Evolutionary conservation across 257 asterid genomes (phyloP), one percentile per base, ranked within the genome.

Genomic region (Solanum stenotomum): DNA sequence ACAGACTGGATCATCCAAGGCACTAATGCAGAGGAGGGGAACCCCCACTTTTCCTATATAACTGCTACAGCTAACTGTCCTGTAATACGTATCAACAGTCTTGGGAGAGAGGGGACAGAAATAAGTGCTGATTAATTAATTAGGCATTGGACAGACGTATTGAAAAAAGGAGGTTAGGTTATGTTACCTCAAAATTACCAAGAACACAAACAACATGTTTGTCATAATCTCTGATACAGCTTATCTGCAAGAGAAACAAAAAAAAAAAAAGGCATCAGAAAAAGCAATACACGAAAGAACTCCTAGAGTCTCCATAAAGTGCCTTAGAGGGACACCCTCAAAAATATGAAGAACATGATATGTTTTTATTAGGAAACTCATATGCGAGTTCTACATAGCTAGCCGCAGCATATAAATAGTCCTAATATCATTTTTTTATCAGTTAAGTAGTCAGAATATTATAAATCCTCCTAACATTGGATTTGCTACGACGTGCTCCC

Each of bases 1-100:
- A 89, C 98, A 97, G 82, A 97, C 93, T 84, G 99, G 98, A 92
- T 97, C 99, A 87, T 97, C 99, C 91, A 94, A 63, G 76, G 98
- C 89, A 87, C 94, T 94, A 90, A 97, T 89, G 91, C 99, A 97
- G 87, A 97, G 94, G 91, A 97, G 95, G 90, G 99, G 99, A 59
- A 96, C 92, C 92, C 18, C 91, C 84, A 97, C 98, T 72, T 92
- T 89, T 89, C 95, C 96, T 0, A 96, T 91, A 87, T 90, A 96
- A 89, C 91, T 81, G 84, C 96, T 90, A 90, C 98, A 92, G 93
- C 97, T 93, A 88, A 94, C 90, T 68, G 91, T 92, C 91, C 98
- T 92, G 92, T 97, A 97, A 92, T 92, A 97, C 2, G 98, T 94
- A 89, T 95, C 98, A 90, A 93, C 98, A 11, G 98, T 94, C 98